phyloP scores from a whole-genome alignment of 495 filamentous ascomycete genomes.

The Penicillium lividum region DNA sequence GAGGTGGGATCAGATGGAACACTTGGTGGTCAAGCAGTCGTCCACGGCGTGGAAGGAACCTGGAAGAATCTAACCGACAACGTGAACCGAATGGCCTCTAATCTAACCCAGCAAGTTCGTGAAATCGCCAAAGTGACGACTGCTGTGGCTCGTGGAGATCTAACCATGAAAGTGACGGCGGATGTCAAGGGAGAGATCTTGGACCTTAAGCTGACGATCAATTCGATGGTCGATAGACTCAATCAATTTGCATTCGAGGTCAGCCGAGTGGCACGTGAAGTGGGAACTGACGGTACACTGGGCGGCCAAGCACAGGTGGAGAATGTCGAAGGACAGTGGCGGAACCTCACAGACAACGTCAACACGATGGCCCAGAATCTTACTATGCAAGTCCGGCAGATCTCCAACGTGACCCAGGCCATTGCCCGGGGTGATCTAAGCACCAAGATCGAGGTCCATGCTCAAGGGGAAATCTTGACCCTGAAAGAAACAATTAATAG shows the following conservation, averaged over 20 bases:
- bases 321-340: constrained; percentile 90
- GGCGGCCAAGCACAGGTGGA: constrained; percentile 90
- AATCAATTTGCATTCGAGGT: constrained; percentile 92
- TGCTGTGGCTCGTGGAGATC: constrained; percentile 83
- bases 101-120: constrained; percentile 76
- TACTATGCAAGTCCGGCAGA: constrained; percentile 89
- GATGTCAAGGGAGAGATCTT: constrained; percentile 92
- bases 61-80: constrained; percentile 94
- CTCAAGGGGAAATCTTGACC: constrained; percentile 84
- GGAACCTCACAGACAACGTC: constrained; percentile 88
- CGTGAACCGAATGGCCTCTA: constrained; percentile 89
- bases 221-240: constrained; percentile 91
- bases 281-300: constrained; percentile 85
- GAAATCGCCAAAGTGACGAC: constrained; percentile 94
- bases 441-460: constrained; percentile 86
- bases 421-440: constrained; percentile 86
- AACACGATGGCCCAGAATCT: constrained; percentile 96
- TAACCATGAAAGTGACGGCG: constrained; percentile 89
- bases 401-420: constrained; percentile 90
- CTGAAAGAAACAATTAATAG: constrained; percentile 93
- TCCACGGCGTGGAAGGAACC: constrained; percentile 91
- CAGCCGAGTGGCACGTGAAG: constrained; percentile 86
- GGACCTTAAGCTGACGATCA: constrained; percentile 88
- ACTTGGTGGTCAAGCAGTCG: constrained; percentile 87
- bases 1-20: constrained; percentile 90